Conservation (phyloP, 129 eudicot species). For the Chrysanthemum makinoi region DNA sequence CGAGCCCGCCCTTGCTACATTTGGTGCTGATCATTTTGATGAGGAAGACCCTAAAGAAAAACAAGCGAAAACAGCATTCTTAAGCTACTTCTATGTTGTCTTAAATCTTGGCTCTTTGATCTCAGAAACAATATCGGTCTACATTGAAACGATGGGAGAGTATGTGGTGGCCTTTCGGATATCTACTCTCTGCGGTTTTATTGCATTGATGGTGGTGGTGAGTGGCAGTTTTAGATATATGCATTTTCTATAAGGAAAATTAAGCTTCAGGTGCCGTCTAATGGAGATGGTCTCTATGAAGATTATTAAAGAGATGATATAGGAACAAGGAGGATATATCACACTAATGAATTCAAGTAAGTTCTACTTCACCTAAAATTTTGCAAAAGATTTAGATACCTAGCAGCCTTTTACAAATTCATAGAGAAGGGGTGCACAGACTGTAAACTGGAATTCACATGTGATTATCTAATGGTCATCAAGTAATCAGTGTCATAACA, state of each 20-base stretch:
- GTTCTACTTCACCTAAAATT: slow-evolving; percentile 21
- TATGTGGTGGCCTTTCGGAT: slow-evolving; percentile 67
- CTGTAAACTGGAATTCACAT: too few relatives aligned
- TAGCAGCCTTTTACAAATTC: too few relatives aligned
- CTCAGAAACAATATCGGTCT: slow-evolving; percentile 58
- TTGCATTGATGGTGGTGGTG: slow-evolving; percentile 44
- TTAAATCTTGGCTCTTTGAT: slow-evolving; percentile 62
- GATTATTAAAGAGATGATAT: slow-evolving; percentile 38
- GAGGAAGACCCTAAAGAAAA: slow-evolving; percentile 59
- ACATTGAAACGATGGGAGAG: slow-evolving; percentile 56
- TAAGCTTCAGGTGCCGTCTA: slow-evolving; percentile 38
- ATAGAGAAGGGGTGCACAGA: too few relatives aligned
- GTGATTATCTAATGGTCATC: too few relatives aligned
- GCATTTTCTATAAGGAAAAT: slow-evolving; percentile 46
- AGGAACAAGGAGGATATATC: slow-evolving; percentile 50
- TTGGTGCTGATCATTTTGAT: slow-evolving; percentile 72
- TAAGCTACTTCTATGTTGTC: slow-evolving; percentile 64
- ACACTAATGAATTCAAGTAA: slow-evolving; percentile 59
- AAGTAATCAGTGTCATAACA: not conserved
- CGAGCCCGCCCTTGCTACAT: slow-evolving; percentile 64
- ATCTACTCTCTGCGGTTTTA: slow-evolving; percentile 46
- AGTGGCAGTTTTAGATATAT: slow-evolving; percentile 51
- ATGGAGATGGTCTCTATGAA: slow-evolving; percentile 58
- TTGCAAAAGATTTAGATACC: not conserved
- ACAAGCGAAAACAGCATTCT: slow-evolving; percentile 46